Percentiles rank a stretch among this genome's conserved stretches.
phyloP scores from a whole-genome alignment of 2,329 filamentous ascomycete genomes.

The Hymenoscyphus infarciens region DNA sequence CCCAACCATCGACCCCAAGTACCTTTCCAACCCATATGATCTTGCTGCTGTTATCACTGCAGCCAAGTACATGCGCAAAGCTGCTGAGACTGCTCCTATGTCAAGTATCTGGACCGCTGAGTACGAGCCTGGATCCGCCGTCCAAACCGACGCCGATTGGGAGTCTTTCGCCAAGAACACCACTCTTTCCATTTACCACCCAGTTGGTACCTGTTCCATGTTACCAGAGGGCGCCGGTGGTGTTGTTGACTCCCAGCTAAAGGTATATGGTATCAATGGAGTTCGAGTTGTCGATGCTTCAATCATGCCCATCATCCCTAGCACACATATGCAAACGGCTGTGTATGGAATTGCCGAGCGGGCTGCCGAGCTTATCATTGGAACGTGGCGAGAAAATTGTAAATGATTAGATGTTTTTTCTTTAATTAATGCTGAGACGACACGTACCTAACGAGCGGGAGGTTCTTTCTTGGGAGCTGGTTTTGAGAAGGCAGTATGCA shows the following conservation, averaged over 20 bases:
- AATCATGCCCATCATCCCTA: conserved; percentile 5
- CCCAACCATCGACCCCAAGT: conserved; percentile 52
- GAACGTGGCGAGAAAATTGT: not conserved
- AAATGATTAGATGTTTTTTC: not conserved
- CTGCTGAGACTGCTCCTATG: conserved; percentile 21
- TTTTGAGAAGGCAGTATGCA: not conserved
- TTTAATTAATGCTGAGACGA: not conserved
- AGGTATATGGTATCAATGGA: conserved; percentile 7
- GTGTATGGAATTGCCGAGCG: conserved; percentile 10
- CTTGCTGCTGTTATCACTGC: conserved; percentile 34
- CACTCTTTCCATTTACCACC: conserved; percentile 8
- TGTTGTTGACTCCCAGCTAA: conserved; percentile 9
- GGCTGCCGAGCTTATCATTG: conserved; percentile 6
- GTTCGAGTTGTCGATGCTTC: conserved; percentile 9
- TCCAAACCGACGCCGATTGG: conserved; percentile 10
- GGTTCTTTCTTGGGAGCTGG: not conserved
- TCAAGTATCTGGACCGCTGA: conserved; percentile 21
- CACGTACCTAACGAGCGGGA: not conserved
- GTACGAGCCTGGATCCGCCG: conserved; percentile 24
- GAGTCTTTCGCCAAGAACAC: conserved; percentile 6
- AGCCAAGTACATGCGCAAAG: conserved; percentile 20
- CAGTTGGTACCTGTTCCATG: conserved; percentile 10
- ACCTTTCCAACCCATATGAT: conserved; percentile 51
- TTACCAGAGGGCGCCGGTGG: conserved; percentile 5
- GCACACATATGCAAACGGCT: conserved; percentile 7